Base-by-base conservation (phyloP, 2,329 filamentous ascomycete genomes). In the Penicillium sp. region DNA sequence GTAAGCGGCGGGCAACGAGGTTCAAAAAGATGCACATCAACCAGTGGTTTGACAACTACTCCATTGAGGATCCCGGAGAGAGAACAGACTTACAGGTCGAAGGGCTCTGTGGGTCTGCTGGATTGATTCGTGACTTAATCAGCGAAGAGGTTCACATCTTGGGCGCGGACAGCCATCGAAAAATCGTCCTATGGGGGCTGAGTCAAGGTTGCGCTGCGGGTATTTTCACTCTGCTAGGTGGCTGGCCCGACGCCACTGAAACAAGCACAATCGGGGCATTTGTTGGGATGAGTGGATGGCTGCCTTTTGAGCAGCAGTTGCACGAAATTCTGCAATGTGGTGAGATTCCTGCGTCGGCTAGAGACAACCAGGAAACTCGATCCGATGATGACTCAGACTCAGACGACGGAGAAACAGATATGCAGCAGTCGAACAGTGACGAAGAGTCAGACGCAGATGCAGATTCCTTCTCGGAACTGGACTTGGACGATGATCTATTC, bases 161-260 rank as follows among this genome's bases (percentile, higher is more conserved):
- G 31, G 55, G 65, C 59, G 15, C 65, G 72, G 45, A 68, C 55
- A 52, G 68, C 47, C 31, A 70, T 51, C 34, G 60, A 21, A 81
- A 80, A 49, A 69, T 84, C 15, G 67, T 84, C 7, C 58, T 85
- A 1, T 79, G 80, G 16, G 81, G 81, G 0, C 58, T 84, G n/a
- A 83, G 82, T 62, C 80, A 83, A 60, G 82, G 82, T 0, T 83
- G 79, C 61, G 82, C 81, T 1, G 76, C 78, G 63, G 70, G 72
- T 0, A 60, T 83, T 10, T 70, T 76, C 21, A 61, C 75, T 2
- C 63, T 82, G 21, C 65, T 85, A 2, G 71, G 68, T 19, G 73
- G 76, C n/a, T 70, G 68, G 9, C 64, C 63, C 48, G 59, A 60
- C 2, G 34, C 23, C 5, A 44, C 21, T 10, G 31, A 47, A 4